A percentile compares a stretch with the other conserved stretches of the same genome.
These are phyloP conservation scores for Tylopilus rubrobrunneus DNA, from an alignment of 768 basidiomycete genomes.

Conservation along the genomic window DNA sequence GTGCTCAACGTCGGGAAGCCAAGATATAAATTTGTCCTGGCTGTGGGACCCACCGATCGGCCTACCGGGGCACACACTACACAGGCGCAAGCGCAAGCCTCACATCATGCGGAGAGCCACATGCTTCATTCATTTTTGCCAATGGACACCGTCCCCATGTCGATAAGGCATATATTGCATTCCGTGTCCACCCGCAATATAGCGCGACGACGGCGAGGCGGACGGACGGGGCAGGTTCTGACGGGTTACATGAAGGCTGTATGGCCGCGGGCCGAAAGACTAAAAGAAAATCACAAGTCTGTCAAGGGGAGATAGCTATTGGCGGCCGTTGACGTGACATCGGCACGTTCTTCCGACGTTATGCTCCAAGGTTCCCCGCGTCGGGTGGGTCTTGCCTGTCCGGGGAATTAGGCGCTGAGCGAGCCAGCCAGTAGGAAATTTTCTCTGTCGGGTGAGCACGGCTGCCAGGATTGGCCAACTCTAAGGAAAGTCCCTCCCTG, in stretches of 20 bases:
- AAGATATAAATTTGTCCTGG: neutral
- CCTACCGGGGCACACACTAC: neutral
- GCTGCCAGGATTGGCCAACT: slow-evolving; percentile 14
- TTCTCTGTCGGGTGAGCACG: slow-evolving; percentile 7
- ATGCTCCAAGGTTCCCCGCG: neutral
- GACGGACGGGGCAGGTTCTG: neutral
- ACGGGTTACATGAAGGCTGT: neutral
- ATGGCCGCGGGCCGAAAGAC: neutral
- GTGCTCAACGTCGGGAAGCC: neutral
- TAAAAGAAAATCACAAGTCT: neutral
- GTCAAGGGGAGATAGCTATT: neutral
- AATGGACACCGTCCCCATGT: slow-evolving; percentile 18
- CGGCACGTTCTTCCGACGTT: slow-evolving; percentile 16
- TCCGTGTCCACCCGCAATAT: slow-evolving; percentile 16
- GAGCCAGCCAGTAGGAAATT: neutral
- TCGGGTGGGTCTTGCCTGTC: slow-evolving; percentile 14
- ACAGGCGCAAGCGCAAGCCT: neutral
- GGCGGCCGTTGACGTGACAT: slow-evolving; percentile 5
- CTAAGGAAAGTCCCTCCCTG: slow-evolving; percentile 2
- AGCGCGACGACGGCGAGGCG: slow-evolving; percentile 13
- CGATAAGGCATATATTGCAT: slow-evolving; percentile 1
- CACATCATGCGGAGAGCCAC: neutral
- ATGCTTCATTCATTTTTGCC: slow-evolving; percentile 4
- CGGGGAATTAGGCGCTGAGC: slow-evolving; percentile 18
- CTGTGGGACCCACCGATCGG: slow-evolving; percentile 4